Base-by-base conservation (phyloP, 208 protist genomes). In the Phytomonas sp. region DNA sequence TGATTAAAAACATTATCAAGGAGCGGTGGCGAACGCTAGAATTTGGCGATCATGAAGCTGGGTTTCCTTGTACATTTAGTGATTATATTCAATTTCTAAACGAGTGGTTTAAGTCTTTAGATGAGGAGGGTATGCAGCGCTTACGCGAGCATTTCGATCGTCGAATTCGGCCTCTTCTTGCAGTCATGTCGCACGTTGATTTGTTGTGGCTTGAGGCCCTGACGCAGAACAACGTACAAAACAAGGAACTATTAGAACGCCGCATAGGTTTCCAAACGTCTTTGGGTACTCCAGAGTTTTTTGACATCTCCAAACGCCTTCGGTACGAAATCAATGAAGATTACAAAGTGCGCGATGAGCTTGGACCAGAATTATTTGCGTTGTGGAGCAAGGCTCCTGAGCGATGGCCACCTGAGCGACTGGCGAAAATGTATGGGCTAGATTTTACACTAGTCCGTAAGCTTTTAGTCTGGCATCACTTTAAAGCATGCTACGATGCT, bases 21-120 rank as follows among this genome's bases (percentile, higher is more conserved):
- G 88, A 94, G 74, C 87, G 92, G 37, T 97, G 92, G 90, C 82
- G 87, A 60, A 94, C 90, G 26, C 81, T 97, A 5, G 88, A 97
- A 78, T 97, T 97, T 81, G 92, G 92, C 67, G 92, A 97, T 72
- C 86, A 84, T 36, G 82, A 89, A 63, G 81, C 86, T 31, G 92
- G 92, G 5, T 94, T 91, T 69, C 88, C 90, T 56, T 97, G 92
- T 72, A 91, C 90, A 29, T 97, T 93, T 80, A 91, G 88, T 68
- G 92, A 97, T 68, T 97, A 97, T 74, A 95, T 97, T 67, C 92
- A 95, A 71, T 97, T 97, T 67, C 79, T 97, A 45, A 97, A 97
- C 74, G 92, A 97, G 74, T 97, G 92, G 90, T 97, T 97, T 80
- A 95, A 95, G 71, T 91, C 88, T 14, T 75, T 97, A 4, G 92